Base-by-base conservation (phyloP, 192 early-diverging fungal species). In the Glomus cerebriforme region DNA sequence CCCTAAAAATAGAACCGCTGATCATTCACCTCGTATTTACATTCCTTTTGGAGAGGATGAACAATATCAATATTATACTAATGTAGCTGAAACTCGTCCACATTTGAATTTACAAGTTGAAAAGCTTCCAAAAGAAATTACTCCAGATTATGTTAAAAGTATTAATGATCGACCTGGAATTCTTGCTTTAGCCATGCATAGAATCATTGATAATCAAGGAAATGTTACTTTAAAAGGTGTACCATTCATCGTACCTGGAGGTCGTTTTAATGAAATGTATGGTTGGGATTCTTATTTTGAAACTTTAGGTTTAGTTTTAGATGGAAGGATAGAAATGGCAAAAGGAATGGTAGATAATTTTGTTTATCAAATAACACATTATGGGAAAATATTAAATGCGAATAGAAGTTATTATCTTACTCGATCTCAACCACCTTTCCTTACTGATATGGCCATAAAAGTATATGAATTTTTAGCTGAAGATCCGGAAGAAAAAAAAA, bases 201-300 rank as follows among this genome's bases (percentile, higher is more conserved):
- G 76, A 70, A 75, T 82, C 19, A 58, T 85, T 43, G 89, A 90
- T 62, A 87, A 83, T 59, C 79, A 85, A 29, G 89, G 87, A 1
- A 77, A 85, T 10, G 80, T 85, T 13, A 88, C 84, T 3, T 83
- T 92, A 65, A 83, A 84, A n/a, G 93, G 93, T 43, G 91, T 96
- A 26, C 95, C 96, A 0, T 99, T 99, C 81, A 95, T 98, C 19
- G 97, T 99, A 0, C 98, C 97, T 0, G 98, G 98, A 17, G 98
- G 98, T 22, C 91, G 98, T 12, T 99, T 99, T 87, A 99, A 99
- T 82, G 98, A 99, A 85, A 97, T 97, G 92, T 99, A 99, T 83
- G 97, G 96, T 0, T 99, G 98, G 98, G 98, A 99, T 83, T 92
- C 90, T 66, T 97, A 97, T 83, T 98, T 98, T 87, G 96, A 97